Evolutionary conservation across 768 basidiomycete genomes (phyloP), one percentile per base, ranked within the genome.

Genomic region (Tulasnella sp.): DNA sequence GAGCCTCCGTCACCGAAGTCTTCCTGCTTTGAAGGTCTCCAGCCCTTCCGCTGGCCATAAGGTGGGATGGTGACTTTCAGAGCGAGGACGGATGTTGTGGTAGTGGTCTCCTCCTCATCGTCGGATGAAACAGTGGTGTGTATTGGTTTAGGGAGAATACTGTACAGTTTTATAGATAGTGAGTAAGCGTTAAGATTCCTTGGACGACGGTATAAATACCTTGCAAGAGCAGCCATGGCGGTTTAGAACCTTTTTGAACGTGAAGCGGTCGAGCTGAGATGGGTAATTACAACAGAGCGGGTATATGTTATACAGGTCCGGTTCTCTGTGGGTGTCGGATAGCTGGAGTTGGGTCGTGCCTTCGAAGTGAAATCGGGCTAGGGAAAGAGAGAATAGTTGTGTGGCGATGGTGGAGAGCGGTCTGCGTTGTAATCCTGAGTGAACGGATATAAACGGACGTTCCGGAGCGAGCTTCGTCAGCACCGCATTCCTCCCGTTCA

Each of bases 1-100:
- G 95, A 87, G 81, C 94, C 95, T 80, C 95, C 94, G 82, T 94
- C 92, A 78, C 92, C 93, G 84, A 92, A 99, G 82, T 99, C 95
- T 79, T 92, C 92, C 79, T 88, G 88, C n/a, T 87, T 87, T 55
- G 88, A 87, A 35, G 97, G 97, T 81, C 89, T 92, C 98, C 98
- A 99, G 61, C 90, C 92, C 78, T 84, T 87, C 72, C 97, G 88
- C 82, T 91, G 91, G 9, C 97, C 94, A 84, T 99, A 99, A 18
- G 92, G 89, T 4, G 97, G 96, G 51, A 93, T 87, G 61, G 84
- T 85, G 26, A 85, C 83, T 67, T 80, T 48, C 80, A 82, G 46
- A 81, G 82, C 82, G 80, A 84, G 79, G 77, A 82, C 77, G 42
- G 82, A 39, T 81, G 82, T n/a, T 80, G 84, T 23, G 82, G 84